Percentiles rank a stretch among this genome's conserved stretches.
Evolutionary conservation across 2,329 filamentous ascomycete species (phyloP).

Genomic region (Escovopsis sp.): DNA sequence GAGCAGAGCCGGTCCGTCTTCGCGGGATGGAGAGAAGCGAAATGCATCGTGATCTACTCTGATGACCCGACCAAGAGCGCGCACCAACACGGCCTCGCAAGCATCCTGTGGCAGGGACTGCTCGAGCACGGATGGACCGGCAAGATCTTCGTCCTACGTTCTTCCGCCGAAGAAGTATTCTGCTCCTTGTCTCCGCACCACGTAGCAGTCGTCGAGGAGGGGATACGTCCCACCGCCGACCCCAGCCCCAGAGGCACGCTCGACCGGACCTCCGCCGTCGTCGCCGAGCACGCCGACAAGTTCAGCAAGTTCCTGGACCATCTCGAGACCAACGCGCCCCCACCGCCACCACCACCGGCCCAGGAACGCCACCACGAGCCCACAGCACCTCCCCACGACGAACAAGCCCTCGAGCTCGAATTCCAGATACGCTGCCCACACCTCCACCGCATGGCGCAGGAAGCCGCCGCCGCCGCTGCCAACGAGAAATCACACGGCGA

Average conservation of each 20-base stretch:
- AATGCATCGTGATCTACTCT: constrained; percentile 38
- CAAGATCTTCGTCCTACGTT: constrained; percentile 38
- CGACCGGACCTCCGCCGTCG: no score
- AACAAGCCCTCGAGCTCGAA: constrained; percentile 33
- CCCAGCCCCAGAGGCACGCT: no score
- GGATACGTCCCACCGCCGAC: no score
- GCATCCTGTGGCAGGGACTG: constrained; percentile 29
- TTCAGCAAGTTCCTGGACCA: no score
- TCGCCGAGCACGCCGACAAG: no score
- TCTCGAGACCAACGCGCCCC: no score
- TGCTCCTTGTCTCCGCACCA: constrained; percentile 35
- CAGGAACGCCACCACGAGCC: no score
- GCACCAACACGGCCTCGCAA: constrained; percentile 35
- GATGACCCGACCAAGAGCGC: constrained; percentile 31
- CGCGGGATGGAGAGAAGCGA: constrained; percentile 28
- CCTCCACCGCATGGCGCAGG: constrained; percentile 29
- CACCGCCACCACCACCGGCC: no score
- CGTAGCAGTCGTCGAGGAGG: no score
- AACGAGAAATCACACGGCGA: constrained; percentile 19
- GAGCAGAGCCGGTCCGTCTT: constrained; percentile 31
- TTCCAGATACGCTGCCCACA: constrained; percentile 30
- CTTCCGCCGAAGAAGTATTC: constrained; percentile 40
- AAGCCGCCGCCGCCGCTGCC: constrained; percentile 14
- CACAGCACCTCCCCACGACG: no score
- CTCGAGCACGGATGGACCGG: constrained; percentile 32